Evolutionary conservation across 2,329 filamentous ascomycete genomes (phyloP), one percentile per base, ranked within the genome.

Genomic region (Cadophora sp.): DNA sequence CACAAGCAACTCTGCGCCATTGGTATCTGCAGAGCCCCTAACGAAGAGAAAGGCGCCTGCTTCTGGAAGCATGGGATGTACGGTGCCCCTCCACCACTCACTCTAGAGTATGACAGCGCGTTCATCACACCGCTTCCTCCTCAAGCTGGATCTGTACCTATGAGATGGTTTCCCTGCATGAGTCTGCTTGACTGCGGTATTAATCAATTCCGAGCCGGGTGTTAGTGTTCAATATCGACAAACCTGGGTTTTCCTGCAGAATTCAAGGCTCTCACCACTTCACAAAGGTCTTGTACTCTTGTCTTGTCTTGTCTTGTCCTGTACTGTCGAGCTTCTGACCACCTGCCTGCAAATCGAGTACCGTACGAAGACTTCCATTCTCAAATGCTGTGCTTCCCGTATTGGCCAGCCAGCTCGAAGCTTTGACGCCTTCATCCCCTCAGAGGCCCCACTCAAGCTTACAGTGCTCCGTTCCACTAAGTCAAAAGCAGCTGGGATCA

Each of bases 391-490:
- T 27, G 24, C 51, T 64, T 48, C 34, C 29, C 40, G 53, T 24
- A 68, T 66, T 67, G 64, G 67, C 34, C 37, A 12, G n/a, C n/a
- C n/a, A 48, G 48, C 26, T 51, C 46, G 55, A 60, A 61, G 53
- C 62, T 68, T 59, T 65, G 65, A 67, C 65, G 64, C 61, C 62
- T 56, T 65, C 40, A 37, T 46, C 19, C n/a, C n/a, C n/a, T n/a
- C 34, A 16, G 4, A 24, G 22, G 22, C 58, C 29, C 55, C 29
- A 37, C 29, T 22, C 29, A 19, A 37, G 31, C 24, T 27, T 24
- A 37, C 27, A 3, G 26, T 19, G 55, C 40, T 48, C 24, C 40
- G 59, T 31, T 29, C 37, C 22, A 9, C 56, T 50, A 27, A 37
- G 11, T 11, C 40, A 43, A 29, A 31, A n/a, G 29, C 19, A 29